Evolutionary conservation across 1,139 yeast species (phyloP).

Genomic region (Petasospora rhodanensis): DNA sequence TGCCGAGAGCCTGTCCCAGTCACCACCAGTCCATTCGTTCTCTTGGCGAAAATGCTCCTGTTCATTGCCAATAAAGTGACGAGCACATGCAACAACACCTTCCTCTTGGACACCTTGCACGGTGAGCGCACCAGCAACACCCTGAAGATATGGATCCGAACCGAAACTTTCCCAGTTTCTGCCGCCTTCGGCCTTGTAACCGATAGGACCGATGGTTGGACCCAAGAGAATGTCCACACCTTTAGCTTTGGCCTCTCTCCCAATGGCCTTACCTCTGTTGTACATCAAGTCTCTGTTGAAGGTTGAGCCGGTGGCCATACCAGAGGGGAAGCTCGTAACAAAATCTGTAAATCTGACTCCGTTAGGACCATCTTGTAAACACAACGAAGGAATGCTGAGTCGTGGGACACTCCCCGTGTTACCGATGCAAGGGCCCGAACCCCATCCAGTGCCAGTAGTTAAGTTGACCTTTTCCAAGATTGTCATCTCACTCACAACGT

Average conservation of each 20-base stretch:
- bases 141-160: slow-evolving; percentile 59
- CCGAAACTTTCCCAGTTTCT: slow-evolving; percentile 68
- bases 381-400: slow-evolving; percentile 51
- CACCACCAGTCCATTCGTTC: slow-evolving; percentile 45
- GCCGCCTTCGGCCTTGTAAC: slow-evolving; percentile 59
- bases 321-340: slow-evolving; percentile 55
- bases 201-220: slow-evolving; percentile 62
- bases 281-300: slow-evolving; percentile 51
- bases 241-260: slow-evolving; percentile 48
- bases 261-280: slow-evolving; percentile 54
- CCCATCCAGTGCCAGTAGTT: slow-evolving; percentile 67
- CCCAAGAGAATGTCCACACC: slow-evolving; percentile 58
- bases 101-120: slow-evolving; percentile 55
- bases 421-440: slow-evolving; percentile 60
- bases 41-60: slow-evolving; percentile 63
- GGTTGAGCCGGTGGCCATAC: slow-evolving; percentile 54
- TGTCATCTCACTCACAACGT: slow-evolving; percentile 49
- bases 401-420: slow-evolving; percentile 59
- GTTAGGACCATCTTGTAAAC: slow-evolving; percentile 63
- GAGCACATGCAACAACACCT: slow-evolving; percentile 52
- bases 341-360: slow-evolving; percentile 59
- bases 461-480: slow-evolving; percentile 56
- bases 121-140: slow-evolving; percentile 49
- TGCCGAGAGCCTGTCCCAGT: slow-evolving; percentile 36
- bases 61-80: slow-evolving; percentile 57